Evolutionary conservation across 2,329 filamentous ascomycete species (phyloP), one percentile per base, ranked within the genome.

Genomic region (Plectosphaerella cucumerina): DNA sequence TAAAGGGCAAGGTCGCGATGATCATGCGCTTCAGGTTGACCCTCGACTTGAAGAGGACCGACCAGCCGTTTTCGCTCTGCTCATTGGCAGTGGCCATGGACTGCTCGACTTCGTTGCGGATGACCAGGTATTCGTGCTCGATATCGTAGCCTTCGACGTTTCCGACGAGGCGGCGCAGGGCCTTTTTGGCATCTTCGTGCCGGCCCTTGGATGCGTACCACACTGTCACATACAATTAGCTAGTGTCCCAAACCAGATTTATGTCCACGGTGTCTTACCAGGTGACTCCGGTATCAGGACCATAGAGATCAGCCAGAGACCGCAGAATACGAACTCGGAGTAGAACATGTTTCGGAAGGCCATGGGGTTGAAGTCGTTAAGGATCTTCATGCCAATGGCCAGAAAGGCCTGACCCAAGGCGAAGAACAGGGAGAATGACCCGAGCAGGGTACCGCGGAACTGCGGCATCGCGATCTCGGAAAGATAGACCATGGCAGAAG

Each of bases 401-500:
- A 44, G 37, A 17, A 49, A 49, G 9, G 23, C 44, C 23, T 45
- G 44, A 4, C 44, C 44, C 14, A 45, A 15, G n/a, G 44, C 44
- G 8, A 45, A 44, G 23, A 37, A 20, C 9, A 49, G 47, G 0
- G 47, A 31, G n/a, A 49, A 49, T 2, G 39, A 44, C n/a, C 37
- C 22, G 18, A 49, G 26, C 15, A 49, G 39, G 6, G 47, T 33
- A 23, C 41, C 39, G 11, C 47, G 14, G 17, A 49, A 49, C 23
- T 49, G 47, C 5, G 47, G 47, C 47, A 49, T 49, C 18, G 47
- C 41, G 14, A 49, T 44, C 26, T 49, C 47, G 14, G 47, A 49
- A 15, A 49, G 31, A 14, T 49, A 49, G 2, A 49, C 39, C 47
- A 49, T 49, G 11, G 44, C 47, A 1, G 47, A 49, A 1, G 47